Conservation (phyloP, 345 rosid genomes). For the Linum tenue region DNA sequence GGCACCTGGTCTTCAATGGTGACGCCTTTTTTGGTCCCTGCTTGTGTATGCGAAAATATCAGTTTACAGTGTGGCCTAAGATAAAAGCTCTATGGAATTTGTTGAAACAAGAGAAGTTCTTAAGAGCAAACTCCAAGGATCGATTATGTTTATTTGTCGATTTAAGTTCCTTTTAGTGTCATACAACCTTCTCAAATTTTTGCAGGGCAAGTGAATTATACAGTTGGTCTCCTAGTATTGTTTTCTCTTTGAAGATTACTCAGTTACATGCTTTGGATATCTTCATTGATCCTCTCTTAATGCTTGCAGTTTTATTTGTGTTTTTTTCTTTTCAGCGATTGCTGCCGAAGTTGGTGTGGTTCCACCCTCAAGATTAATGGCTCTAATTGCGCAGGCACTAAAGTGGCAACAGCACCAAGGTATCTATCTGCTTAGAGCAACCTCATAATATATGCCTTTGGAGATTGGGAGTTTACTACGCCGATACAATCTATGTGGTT, state of each 20-base stretch:
- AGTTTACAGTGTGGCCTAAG: neutral
- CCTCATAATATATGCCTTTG: neutral
- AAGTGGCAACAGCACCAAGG: constrained; percentile 99
- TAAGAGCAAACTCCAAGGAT: too few relatives aligned
- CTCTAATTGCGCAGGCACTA: constrained; percentile 88
- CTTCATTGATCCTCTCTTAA: neutral
- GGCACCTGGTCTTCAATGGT: too few relatives aligned
- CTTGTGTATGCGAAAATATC: neutral
- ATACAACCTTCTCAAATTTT: neutral
- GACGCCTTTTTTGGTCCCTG: neutral
- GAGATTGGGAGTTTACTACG: neutral
- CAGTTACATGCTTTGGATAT: neutral
- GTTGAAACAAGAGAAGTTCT: neutral
- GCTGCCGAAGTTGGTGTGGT: constrained; percentile 90
- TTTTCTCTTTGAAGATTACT: neutral
- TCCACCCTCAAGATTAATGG: constrained; percentile 97
- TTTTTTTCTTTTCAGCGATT: constrained; percentile 41
- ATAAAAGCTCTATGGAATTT: neutral
- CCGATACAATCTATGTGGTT: neutral
- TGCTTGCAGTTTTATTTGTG: neutral
- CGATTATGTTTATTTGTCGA: neutral
- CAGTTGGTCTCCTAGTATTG: neutral
- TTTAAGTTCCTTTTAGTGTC: neutral
- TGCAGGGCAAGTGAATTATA: neutral
- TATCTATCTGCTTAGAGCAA: constrained; percentile 14